Base-by-base conservation (phyloP, 768 basidiomycete genomes). In the Collybia nuda region DNA sequence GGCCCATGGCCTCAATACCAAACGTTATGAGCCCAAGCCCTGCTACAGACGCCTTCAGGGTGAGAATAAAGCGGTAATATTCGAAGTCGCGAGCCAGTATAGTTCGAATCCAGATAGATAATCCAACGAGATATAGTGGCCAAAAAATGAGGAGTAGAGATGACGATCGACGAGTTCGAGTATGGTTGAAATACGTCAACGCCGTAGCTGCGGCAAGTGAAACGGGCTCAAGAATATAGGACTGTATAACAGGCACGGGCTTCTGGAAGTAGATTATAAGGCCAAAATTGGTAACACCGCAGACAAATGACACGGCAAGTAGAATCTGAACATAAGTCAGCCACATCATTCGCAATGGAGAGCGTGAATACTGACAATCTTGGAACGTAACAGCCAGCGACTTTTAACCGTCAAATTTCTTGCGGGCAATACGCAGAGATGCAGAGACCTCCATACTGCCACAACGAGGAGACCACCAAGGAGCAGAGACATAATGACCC, bases 71-170 rank as follows among this genome's bases (percentile, higher is more conserved):
- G 2, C 60, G 55, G 15, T 68, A 54, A 6, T 73, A 52, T 24
- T 65, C 71, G 40, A 67, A 57, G 22, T 65, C 62, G 36, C 56
- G 51, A 38, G 55, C 40, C n/a, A 73, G 43, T 42, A 72, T 59
- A 0, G 93, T 90, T 6, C 91, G 79, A 0, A 81, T 70, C 79
- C 86, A 83, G 5, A 90, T 63, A 9, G 68, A 58, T 0, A 82
- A 57, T 0, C 69, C 71, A 14, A 74, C 17, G 11, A 80, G 44
- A 57, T 91, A 90, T 7, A 78, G 44, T 0, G 92, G 90, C 88
- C 90, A 96, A 67, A 91, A 95, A 42, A 95, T 63, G 8, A 97
- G 79, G 32, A 93, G 67, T 11, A 83, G 62, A 1, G 88, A 75
- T 0, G 90, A 91, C 0, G 93, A 87, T 7, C 78, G 75, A 15